phyloP scores from a whole-genome alignment of 257 asterid species.

The Thymus quinquecostatus region DNA sequence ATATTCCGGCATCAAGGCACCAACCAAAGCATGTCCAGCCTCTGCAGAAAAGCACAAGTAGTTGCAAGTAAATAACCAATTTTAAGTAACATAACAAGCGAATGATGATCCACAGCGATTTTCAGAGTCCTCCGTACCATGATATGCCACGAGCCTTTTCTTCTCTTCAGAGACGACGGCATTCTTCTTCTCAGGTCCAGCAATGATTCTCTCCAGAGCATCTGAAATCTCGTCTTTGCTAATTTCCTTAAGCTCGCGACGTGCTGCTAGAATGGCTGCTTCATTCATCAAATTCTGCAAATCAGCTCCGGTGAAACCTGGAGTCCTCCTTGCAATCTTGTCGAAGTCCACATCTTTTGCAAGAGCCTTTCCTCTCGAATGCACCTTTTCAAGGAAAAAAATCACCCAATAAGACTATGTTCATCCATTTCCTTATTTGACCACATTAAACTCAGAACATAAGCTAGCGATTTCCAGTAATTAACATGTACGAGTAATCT shows the following conservation, averaged over 20 bases:
- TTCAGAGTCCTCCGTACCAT: conserved; percentile 46
- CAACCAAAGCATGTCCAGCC: conserved; percentile 99
- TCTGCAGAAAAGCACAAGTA: conserved; percentile 43
- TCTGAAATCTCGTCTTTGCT: conserved; percentile 99
- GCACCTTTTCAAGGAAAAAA: conserved; percentile 55
- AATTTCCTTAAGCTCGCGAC: conserved; percentile 95
- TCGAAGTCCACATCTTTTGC: conserved; percentile 98
- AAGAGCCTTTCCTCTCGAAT: conserved; percentile 93
- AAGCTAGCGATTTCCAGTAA: neutral
- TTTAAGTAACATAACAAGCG: neutral
- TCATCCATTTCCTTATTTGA: neutral
- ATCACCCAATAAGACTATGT: neutral
- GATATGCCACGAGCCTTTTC: conserved; percentile 93
- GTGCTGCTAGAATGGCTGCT: conserved; percentile 98
- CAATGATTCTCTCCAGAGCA: conserved; percentile 96
- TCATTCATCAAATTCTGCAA: conserved; percentile 98
- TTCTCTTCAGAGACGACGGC: conserved; percentile 98
- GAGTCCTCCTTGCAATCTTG: conserved; percentile 92
- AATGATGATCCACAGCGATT: neutral
- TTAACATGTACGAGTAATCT: conserved; percentile 8
- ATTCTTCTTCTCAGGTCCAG: conserved; percentile 99
- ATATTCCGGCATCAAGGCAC: conserved; percentile 98
- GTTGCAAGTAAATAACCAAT: neutral
- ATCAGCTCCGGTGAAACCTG: conserved; percentile 99
- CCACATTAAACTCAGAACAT: neutral